These are phyloP conservation scores for Linnemannia elongata DNA, from an alignment of 192 early-diverging fungal species.

Conservation along the genomic window DNA sequence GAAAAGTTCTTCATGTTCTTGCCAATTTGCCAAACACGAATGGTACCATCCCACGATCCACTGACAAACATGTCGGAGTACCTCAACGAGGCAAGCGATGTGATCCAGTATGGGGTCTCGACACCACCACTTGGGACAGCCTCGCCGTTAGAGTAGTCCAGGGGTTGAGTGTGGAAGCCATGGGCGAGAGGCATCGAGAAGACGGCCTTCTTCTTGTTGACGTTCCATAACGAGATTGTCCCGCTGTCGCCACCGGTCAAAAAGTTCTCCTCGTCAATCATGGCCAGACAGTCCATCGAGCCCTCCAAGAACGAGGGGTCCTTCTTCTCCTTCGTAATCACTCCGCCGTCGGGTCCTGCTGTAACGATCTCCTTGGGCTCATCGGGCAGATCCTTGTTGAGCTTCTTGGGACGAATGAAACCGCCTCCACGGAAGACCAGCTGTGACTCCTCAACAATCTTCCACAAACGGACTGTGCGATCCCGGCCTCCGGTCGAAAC, in stretches of 20 bases:
- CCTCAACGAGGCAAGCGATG: constrained; percentile 82
- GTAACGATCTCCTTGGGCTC: constrained; percentile 33
- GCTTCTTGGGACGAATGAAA: constrained; percentile 50
- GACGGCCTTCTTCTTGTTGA: constrained; percentile 92
- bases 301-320: constrained; percentile 65
- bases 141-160: constrained; percentile 59
- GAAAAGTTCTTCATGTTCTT: constrained; percentile 74
- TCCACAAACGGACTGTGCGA: constrained; percentile 92
- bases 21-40: constrained; percentile 90
- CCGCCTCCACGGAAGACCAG: constrained; percentile 90
- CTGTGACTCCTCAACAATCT: constrained; percentile 95
- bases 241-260: constrained; percentile 93
- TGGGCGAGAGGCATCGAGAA: constrained; percentile 84
- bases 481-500: constrained; percentile 93
- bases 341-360: constrained; percentile 30
- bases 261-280: constrained; percentile 95
- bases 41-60: constrained; percentile 88
- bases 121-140: constrained; percentile 51
- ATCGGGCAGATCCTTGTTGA: constrained; percentile 31
- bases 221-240: constrained; percentile 93
- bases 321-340: constrained; percentile 45
- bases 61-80: constrained; percentile 94
- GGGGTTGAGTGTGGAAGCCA: constrained; percentile 67
- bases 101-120: constrained; percentile 85
- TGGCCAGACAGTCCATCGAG: constrained; percentile 86